phyloP scores from a whole-genome alignment of 1,139 yeast species.

The Nadsonia starkeyi-henricii region DNA sequence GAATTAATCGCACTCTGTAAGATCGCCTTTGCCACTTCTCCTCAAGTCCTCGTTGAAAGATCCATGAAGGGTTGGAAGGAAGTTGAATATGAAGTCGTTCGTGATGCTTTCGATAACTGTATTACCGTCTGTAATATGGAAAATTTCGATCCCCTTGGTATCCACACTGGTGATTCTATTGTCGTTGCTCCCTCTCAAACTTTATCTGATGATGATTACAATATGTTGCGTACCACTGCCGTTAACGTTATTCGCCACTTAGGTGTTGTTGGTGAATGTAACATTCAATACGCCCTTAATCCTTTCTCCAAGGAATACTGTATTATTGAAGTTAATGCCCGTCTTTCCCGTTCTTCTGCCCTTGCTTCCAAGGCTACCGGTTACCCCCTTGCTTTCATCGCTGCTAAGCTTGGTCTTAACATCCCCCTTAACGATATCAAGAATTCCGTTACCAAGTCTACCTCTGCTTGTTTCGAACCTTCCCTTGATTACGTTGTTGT shows the following conservation, averaged over 20 bases:
- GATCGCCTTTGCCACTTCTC: slow-evolving; percentile 89
- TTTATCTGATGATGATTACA: slow-evolving; percentile 90
- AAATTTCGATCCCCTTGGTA: slow-evolving; percentile 96
- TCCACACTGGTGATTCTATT: slow-evolving; percentile 97
- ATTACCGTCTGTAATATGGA: slow-evolving; percentile 99
- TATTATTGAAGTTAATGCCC: slow-evolving; percentile 94
- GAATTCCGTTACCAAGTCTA: slow-evolving; percentile 87
- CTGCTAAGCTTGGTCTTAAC: slow-evolving; percentile 92
- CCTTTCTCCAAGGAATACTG: slow-evolving; percentile 92
- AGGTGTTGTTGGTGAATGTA: slow-evolving; percentile 99
- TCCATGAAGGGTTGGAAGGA: slow-evolving; percentile 99
- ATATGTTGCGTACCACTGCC: slow-evolving; percentile 96
- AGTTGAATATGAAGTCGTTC: slow-evolving; percentile 95
- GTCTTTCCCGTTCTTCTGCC: slow-evolving; percentile 95
- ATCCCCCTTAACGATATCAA: slow-evolving; percentile 84
- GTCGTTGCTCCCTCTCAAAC: slow-evolving; percentile 99
- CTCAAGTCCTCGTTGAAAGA: slow-evolving; percentile 89
- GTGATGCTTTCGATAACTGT: slow-evolving; percentile 96
- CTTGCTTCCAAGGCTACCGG: slow-evolving; percentile 98
- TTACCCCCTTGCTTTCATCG: slow-evolving; percentile 94
- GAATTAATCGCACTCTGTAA: slow-evolving; percentile 76
- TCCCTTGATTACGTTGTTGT: slow-evolving; percentile 95
- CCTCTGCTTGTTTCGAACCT: slow-evolving; percentile 96
- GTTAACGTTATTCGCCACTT: slow-evolving; percentile 93
- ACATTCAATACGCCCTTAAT: slow-evolving; percentile 92